Conservation (phyloP, 2,329 filamentous ascomycete species). For the Alternaria triticina region DNA sequence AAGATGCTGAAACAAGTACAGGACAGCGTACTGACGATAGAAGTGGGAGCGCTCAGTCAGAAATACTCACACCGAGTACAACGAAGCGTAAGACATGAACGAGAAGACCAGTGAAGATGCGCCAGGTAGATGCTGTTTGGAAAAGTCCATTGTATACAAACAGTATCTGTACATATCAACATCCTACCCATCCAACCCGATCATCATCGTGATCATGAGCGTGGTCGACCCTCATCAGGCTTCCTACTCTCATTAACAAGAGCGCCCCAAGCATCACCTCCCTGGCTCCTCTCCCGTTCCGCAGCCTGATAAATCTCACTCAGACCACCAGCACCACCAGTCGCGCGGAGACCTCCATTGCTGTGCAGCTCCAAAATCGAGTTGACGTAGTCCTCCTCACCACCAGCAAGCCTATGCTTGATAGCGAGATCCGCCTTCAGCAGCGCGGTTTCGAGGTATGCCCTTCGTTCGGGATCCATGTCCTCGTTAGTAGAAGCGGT, state of each 20-base stretch:
- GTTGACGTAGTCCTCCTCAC: constrained; percentile 25
- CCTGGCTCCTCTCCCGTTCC: constrained; percentile 2
- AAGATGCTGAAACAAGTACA: too few relatives aligned
- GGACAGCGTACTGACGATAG: too few relatives aligned
- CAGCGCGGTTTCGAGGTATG: constrained; percentile 23
- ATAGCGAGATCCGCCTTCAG: constrained; percentile 29
- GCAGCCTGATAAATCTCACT: constrained; percentile 2
- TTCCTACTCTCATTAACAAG: constrained; percentile 21
- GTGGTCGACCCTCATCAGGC: neutral
- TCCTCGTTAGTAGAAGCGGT: constrained; percentile 22
- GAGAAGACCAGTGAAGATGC: too few relatives aligned
- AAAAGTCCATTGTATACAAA: neutral
- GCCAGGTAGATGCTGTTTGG: too few relatives aligned
- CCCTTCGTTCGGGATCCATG: constrained; percentile 17
- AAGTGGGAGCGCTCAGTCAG: too few relatives aligned
- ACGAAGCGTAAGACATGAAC: too few relatives aligned
- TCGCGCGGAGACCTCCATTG: constrained; percentile 3
- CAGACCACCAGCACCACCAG: neutral
- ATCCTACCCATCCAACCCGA: neutral
- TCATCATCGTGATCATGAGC: neutral
- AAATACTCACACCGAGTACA: too few relatives aligned
- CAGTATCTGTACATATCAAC: neutral
- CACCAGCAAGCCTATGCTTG: constrained; percentile 20
- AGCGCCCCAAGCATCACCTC: constrained; percentile 25
- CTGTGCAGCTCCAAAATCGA: constrained; percentile 5